Percentiles rank a stretch among this genome's conserved stretches.
Conservation (phyloP, 2,329 filamentous ascomycete species). For the Talaromyces sp. region DNA sequence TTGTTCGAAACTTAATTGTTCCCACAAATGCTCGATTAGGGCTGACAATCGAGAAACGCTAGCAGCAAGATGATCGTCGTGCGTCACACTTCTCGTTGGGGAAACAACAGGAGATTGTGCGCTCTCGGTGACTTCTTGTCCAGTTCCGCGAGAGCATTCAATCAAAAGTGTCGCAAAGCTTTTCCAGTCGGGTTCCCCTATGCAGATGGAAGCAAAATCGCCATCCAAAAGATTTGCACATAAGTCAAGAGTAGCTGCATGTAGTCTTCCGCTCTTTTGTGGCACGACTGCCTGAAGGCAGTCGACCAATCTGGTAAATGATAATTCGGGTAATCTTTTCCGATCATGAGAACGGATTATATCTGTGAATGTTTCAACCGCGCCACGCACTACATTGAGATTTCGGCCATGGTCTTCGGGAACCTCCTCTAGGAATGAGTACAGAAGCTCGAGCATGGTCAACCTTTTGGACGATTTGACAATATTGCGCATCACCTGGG, state of each 20-base stretch:
- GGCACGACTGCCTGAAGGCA: slow-evolving; percentile 33
- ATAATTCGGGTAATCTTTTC: slow-evolving; percentile 36
- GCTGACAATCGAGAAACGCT: slow-evolving; percentile 37
- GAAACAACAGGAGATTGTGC: slow-evolving; percentile 18
- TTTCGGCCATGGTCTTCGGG: slow-evolving; percentile 35
- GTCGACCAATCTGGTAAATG: slow-evolving; percentile 36
- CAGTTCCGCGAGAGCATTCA: slow-evolving; percentile 33
- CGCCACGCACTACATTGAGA: slow-evolving; percentile 39
- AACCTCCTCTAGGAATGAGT: slow-evolving; percentile 35
- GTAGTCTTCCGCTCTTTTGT: slow-evolving; percentile 37
- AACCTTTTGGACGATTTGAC: slow-evolving; percentile 37
- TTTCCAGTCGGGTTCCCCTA: slow-evolving; percentile 32
- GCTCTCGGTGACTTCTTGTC: slow-evolving; percentile 25
- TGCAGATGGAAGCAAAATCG: slow-evolving; percentile 31
- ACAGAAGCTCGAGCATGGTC: slow-evolving; percentile 39
- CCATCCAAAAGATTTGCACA: slow-evolving; percentile 40
- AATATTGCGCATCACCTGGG: slow-evolving; percentile 40
- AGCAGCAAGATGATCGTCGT: slow-evolving; percentile 38
- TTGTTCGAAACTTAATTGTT: slow-evolving; percentile 34
- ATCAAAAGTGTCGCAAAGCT: slow-evolving; percentile 33
- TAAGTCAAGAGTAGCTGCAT: slow-evolving; percentile 40
- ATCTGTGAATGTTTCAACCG: slow-evolving; percentile 41
- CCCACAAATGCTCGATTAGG: slow-evolving; percentile 37
- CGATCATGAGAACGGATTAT: slow-evolving; percentile 39
- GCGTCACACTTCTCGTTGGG: slow-evolving; percentile 25